Base-by-base conservation (phyloP, 495 filamentous ascomycete genomes). In the Penicillium simplicissimum region DNA sequence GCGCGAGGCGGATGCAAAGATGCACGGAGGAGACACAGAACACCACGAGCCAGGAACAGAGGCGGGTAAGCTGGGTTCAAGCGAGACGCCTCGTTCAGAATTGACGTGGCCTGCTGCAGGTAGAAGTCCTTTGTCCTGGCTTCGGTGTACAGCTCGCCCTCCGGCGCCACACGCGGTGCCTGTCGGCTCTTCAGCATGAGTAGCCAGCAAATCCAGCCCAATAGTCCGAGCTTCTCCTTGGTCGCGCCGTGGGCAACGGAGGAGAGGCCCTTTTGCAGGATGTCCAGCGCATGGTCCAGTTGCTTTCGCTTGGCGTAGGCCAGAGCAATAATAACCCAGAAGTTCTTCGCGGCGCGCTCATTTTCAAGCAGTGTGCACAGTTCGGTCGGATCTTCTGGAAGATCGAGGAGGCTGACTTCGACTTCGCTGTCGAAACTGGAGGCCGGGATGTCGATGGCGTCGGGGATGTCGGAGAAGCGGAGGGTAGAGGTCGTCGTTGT, bases 221-320 rank as follows among this genome's bases (percentile, higher is more conserved):
- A 76, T 59, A 97, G 85, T 58, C 88, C 90, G 54, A 98, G 83
- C 73, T 89, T 92, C 76, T 98, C 95, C 54, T 93, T 89, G 19
- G 86, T 84, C 47, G 86, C 86, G 48, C 84, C 87, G 56, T 82
- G 79, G 38, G 86, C 83, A 71, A 96, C 84, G 25, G 88, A 92
- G 51, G 83, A 84, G 55, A 94, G 79, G 52, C 93, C 93, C 64
- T 92, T 92, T 43, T 87, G 85, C 57, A 98, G 79, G 66, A 98
- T 95, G 72, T 97, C 93, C 66, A 98, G 93, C 43, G 95, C 95
- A 75, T 92, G 90, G 65, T 97, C 92, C 45, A 93, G 83, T 75
- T 96, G 94, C 38, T 88, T 85, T 74, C 96, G 92, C 76, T 97
- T 98, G 28, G 94, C 93, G 69, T 98, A 98, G n/a, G 94, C 96